Evolutionary conservation across 768 basidiomycete genomes (phyloP), one percentile per base, ranked within the genome.

Genomic region (Mycena polygramma): DNA sequence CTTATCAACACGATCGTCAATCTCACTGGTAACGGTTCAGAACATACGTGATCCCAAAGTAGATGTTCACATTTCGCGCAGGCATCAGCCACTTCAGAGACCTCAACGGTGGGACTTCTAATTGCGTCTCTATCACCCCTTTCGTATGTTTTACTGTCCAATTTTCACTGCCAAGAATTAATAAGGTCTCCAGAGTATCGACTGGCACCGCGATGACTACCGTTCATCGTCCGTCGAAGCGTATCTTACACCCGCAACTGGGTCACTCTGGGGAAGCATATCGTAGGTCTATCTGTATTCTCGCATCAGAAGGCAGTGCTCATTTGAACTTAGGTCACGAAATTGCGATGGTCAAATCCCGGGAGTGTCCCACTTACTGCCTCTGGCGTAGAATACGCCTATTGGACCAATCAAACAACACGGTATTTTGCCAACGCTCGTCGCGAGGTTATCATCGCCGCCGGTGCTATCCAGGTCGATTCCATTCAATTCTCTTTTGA

Each of bases 111-210:
- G 88, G 88, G 1, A 81, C 81, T 17, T 84, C 87, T 1, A 88
- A 89, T 69, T 85, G 85, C 64, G 88, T 89, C 10, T 84, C 87
- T 0, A 84, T 88, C 71, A 86, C 84, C 9, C 89, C 88, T 4
- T 75, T 85, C 22, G 88, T 87, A 68, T 30, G 30, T 30, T 30
- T 30, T 30, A 30, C 30, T 30, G 30, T 30, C 30, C 6, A 6
- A 6, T 30, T 30, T 30, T 30, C 30, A 30, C 30, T 2, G 30
- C 30, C 30, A n/a, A n/a, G 30, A 30, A 30, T 30, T 6, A 30
- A 30, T 30, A 3, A 6, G 6, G 30, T 46, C 19, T 46, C 15
- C 14, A 86, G 84, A 81, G 78, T 10, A 82, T 88, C n/a, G 82
- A 85, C 73, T 84, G 83, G 81, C 81, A 83, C 68, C 82, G 86